phyloP scores from a whole-genome alignment of 1,139 yeast species.

The Pichia sp. region DNA sequence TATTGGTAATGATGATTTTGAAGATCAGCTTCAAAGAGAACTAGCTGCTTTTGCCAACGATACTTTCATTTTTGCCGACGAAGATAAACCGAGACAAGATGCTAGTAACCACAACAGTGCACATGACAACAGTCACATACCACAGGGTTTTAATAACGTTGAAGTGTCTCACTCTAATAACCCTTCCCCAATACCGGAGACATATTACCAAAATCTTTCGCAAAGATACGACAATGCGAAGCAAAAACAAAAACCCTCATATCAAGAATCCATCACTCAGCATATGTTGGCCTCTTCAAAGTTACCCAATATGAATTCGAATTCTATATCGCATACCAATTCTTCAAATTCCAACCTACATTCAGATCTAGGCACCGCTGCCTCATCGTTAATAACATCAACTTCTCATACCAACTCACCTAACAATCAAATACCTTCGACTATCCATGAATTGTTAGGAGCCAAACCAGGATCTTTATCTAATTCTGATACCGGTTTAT shows the following conservation, averaged over 20 bases:
- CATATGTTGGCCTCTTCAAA: slow-evolving; percentile 4
- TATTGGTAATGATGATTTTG: slow-evolving; percentile 28
- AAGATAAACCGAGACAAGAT: slow-evolving; percentile 44
- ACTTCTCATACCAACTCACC: too few relatives aligned
- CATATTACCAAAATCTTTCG: slow-evolving; percentile 9
- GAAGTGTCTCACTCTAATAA: not conserved
- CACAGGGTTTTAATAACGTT: not conserved
- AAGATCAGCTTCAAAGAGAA: slow-evolving; percentile 63
- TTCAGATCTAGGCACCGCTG: too few relatives aligned
- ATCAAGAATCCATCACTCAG: slow-evolving; percentile 12
- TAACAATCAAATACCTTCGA: slow-evolving; percentile 17
- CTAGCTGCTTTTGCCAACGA: slow-evolving; percentile 77
- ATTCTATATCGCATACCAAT: too few relatives aligned
- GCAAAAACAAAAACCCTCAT: slow-evolving; percentile 11
- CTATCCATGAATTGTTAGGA: slow-evolving; percentile 21
- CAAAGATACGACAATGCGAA: slow-evolving; percentile 13
- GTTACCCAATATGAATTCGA: too few relatives aligned
- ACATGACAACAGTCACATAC: slow-evolving; percentile 2
- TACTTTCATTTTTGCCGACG: slow-evolving; percentile 69
- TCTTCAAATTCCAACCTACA: too few relatives aligned
- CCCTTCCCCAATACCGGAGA: not conserved
- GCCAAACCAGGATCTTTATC: not conserved
- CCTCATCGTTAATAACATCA: too few relatives aligned
- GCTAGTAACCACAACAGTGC: slow-evolving; percentile 3
- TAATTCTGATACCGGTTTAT: too few relatives aligned